These are phyloP conservation scores for Pythium phragmitis DNA, from an alignment of 352 stramenopile genomes.

Conservation along the genomic window DNA sequence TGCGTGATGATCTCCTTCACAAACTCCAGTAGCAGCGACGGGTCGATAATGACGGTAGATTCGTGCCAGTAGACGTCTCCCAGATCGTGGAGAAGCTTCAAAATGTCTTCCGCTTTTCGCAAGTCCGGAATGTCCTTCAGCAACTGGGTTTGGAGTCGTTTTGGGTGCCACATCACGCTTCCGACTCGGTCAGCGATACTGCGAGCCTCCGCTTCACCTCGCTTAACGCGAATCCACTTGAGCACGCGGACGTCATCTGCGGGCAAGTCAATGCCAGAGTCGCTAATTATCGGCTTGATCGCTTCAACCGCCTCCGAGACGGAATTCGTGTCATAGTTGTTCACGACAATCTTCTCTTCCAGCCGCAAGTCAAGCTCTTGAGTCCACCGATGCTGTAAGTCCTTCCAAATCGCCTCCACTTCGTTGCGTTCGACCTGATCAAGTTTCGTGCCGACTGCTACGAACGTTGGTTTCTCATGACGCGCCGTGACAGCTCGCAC, in stretches of 20 bases:
- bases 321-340: conserved; percentile 10
- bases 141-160: neutral
- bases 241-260: conserved; percentile 10
- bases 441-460: conserved; percentile 13
- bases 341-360: conserved; percentile 8
- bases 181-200: conserved; percentile 7
- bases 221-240: conserved; percentile 7
- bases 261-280: conserved; percentile 4
- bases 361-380: too few species aligned
- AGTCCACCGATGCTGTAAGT: conserved; percentile 11
- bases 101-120: conserved; percentile 2
- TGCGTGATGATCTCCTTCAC: conserved; percentile 15
- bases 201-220: neutral
- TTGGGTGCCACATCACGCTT: neutral
- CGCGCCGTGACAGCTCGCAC: conserved; percentile 4
- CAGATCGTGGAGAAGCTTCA: conserved; percentile 17
- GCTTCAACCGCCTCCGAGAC: conserved; percentile 3
- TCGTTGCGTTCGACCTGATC: conserved; percentile 5
- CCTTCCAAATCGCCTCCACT: conserved; percentile 9
- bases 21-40: conserved; percentile 20
- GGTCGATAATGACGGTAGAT: conserved; percentile 10
- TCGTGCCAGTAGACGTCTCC: conserved; percentile 22
- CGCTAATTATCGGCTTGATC: conserved; percentile 9
- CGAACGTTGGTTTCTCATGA: conserved; percentile 3
- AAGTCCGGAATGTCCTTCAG: neutral